Percentiles rank a stretch among this genome's conserved stretches.
These are phyloP conservation scores for Pseudocercospora pini-densiflorae DNA, from an alignment of 2,329 filamentous ascomycete genomes.

Conservation along the genomic window DNA sequence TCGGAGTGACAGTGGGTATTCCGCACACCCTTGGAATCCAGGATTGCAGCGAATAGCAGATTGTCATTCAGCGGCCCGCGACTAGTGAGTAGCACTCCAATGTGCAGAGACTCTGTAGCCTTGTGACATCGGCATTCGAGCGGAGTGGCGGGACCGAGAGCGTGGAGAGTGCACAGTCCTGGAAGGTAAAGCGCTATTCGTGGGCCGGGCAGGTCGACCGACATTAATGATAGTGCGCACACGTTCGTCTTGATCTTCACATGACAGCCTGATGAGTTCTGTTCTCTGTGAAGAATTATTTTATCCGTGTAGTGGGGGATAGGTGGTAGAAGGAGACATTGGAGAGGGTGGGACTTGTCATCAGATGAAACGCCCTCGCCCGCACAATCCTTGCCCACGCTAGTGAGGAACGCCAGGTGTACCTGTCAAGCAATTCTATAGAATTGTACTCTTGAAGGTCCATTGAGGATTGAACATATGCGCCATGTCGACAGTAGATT, in stretches of 20 bases:
- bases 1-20: not conserved
- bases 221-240: not conserved
- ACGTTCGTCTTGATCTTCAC: not conserved
- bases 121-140: not conserved
- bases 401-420: not conserved
- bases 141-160: not conserved
- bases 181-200: not conserved
- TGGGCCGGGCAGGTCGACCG: not conserved
- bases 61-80: no score
- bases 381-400: not conserved
- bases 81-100: no score
- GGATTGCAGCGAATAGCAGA: no score
- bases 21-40: no score
- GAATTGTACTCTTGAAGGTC: not conserved
- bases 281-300: not conserved
- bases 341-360: not conserved
- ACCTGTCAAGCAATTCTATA: not conserved
- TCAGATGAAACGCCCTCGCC: not conserved
- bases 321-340: not conserved
- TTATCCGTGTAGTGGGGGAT: not conserved
- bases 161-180: not conserved
- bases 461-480: not conserved
- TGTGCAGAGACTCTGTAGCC: not conserved
- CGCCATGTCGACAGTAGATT: conserved; percentile 27
- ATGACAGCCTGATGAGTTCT: not conserved